Evolutionary conservation across 2,329 filamentous ascomycete species (phyloP).

Genomic region (Fusarium decemcellulare): DNA sequence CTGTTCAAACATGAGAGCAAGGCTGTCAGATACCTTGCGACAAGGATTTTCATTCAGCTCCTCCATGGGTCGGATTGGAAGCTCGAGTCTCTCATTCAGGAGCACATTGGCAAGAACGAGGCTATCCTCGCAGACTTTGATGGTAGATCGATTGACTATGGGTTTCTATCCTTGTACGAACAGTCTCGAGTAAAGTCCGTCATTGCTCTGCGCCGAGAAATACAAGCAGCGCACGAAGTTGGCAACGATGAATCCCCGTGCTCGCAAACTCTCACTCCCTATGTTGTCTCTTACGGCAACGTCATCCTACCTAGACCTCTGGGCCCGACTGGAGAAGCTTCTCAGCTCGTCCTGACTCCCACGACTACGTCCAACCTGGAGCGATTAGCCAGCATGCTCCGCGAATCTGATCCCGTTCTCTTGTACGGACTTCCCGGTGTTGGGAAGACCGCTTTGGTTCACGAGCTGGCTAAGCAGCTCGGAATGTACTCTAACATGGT

Average conservation of each 20-base stretch:
- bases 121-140: slow-evolving; percentile 81
- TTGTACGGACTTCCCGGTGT: slow-evolving; percentile 87
- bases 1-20: slow-evolving; percentile 74
- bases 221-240: slow-evolving; percentile 44
- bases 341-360: slow-evolving; percentile 75
- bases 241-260: slow-evolving; percentile 24
- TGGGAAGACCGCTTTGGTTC: slow-evolving; percentile 90
- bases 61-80: slow-evolving; percentile 86
- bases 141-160: slow-evolving; percentile 81
- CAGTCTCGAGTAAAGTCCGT: slow-evolving; percentile 65
- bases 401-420: slow-evolving; percentile 79
- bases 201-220: slow-evolving; percentile 57
- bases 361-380: slow-evolving; percentile 83
- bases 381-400: slow-evolving; percentile 76
- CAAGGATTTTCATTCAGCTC: slow-evolving; percentile 84
- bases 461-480: slow-evolving; percentile 84
- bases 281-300: slow-evolving; percentile 75
- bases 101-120: slow-evolving; percentile 73
- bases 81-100: slow-evolving; percentile 77
- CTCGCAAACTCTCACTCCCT: slow-evolving; percentile 66
- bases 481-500: slow-evolving; percentile 88
- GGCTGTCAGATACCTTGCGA: slow-evolving; percentile 82
- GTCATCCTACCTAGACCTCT: slow-evolving; percentile 77
- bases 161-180: slow-evolving; percentile 75
- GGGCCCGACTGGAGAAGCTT: slow-evolving; percentile 61